Base-by-base conservation (phyloP, 169 alveolate genomes). In the Plasmodium vinckei region DNA sequence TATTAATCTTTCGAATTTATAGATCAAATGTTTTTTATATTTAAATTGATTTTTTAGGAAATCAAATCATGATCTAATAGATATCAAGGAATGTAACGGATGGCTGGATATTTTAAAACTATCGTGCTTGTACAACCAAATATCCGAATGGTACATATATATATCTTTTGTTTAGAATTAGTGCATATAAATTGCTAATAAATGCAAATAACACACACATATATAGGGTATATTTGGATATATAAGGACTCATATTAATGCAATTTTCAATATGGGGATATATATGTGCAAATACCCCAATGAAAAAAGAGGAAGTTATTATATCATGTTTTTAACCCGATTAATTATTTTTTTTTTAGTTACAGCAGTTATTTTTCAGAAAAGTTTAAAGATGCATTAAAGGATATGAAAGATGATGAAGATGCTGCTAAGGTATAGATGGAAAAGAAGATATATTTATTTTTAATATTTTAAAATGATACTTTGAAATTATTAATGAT, bases 51-150 rank as follows among this genome's bases (percentile, higher is more conserved):
- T 49, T 69, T 27, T 46, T 73, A 86, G 91, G 33, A 86, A 86
- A 86, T 44, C 84, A 15, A 70, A 86, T 65, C 60, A 86, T 44
- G 15, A 51, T n/a, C 15, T 86, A 19, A 56, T 68, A 33, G 91
- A 86, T 59, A 87, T 86, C 33, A 59, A 86, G 47, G 71, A 70
- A 21, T 86, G 91, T 19, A 65, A 17, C 49, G 71, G 64, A 7
- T 86, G 91, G 91, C 17, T 86, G 59, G 84, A 86, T 56, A 86
- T 86, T 57, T 59, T 86, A 53, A 86, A 86, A 17, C 59, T 86
- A 39, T 46, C 91, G 12, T 86, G 91, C 25, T 47, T 86, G 49
- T 86, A 86, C 54, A 86, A 86, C 57, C 91, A 86, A 57, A 71
- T 70, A 23, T 69, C 91, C 13, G 77, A 86, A 65, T 86, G 91